Conservation (phyloP, 1,284 basidiomycete species). For the Sparassis latifolia region DNA sequence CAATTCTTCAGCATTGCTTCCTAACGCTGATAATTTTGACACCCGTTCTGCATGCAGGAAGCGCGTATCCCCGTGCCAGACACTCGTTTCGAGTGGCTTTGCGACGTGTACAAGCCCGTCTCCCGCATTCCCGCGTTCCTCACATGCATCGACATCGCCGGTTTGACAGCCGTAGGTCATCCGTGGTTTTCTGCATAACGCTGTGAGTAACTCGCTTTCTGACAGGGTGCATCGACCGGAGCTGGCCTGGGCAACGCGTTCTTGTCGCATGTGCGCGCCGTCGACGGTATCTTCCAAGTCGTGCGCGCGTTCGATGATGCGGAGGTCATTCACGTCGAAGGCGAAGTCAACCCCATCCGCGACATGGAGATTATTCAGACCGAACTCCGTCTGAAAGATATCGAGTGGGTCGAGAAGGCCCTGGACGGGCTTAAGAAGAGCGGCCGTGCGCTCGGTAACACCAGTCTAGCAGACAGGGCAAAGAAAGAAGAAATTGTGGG, state of each 20-base stretch:
- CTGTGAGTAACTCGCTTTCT: not conserved
- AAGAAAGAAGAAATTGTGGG: conserved; percentile 93
- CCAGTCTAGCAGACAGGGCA: conserved; percentile 88
- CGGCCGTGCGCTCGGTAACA: conserved; percentile 68
- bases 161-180: conserved; percentile 79
- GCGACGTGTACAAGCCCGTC: conserved; percentile 85
- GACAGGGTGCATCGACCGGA: conserved; percentile 90
- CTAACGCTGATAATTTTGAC: conserved; percentile 18
- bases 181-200: not conserved
- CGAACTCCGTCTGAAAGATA: conserved; percentile 93
- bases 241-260: conserved; percentile 98
- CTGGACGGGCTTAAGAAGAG: conserved; percentile 76
- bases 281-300: conserved; percentile 99
- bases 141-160: conserved; percentile 98
- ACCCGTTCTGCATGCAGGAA: conserved; percentile 34
- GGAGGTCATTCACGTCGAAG: conserved; percentile 99
- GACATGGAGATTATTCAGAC: conserved; percentile 99
- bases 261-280: conserved; percentile 94
- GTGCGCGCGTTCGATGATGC: conserved; percentile 98
- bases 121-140: conserved; percentile 90
- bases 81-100: conserved; percentile 91
- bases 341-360: conserved; percentile 91
- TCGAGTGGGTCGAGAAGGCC: conserved; percentile 96
- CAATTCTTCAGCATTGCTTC: not conserved
- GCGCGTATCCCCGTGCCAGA: conserved; percentile 98